Evolutionary conservation across 176 grass and related monocot genomes (phyloP), one percentile per base, ranked within the genome.

Genomic region (Pharus latifolius): DNA sequence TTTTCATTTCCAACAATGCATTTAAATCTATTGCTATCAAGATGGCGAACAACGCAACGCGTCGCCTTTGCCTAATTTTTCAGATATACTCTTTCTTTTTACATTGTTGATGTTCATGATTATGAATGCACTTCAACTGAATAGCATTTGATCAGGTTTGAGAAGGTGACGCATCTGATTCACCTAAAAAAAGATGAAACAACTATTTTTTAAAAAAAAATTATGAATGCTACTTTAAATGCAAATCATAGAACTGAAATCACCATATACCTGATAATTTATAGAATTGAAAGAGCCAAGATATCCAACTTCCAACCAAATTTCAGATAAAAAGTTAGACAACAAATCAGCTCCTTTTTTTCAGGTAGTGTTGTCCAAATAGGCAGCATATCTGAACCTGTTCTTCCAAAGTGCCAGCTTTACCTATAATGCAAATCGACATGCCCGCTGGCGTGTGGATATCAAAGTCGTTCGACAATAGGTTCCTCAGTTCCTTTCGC

Each of bases 361-460:
- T 60, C n/a, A 4, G 69, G 56, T 80, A 75, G 83, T 85, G 83
- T 69, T 85, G 70, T 85, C 83, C 83, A 24, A 80, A n/a, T 85
- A 80, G 76, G 76, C 83, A 75, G 76, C 76, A 80, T 75, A 85
- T 74, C 83, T 80, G 55, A 46, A 41, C 48, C 55, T 63, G 70
- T 62, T 80, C 37, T 69, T 49, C 56, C 55, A 43, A 75, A 75
- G 68, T 80, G 56, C 56, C 22, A 80, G n/a, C 83, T 80, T 80
- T 80, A 80, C 40, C 38, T 74, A n/a, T n/a, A 9, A 80, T 75
- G 62, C 63, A 62, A 60, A 69, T 60, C 30, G 30, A 85, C 53
- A 75, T 70, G 76, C 63, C 63, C 52, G 17, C 38, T 69, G n/a
- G n/a, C n/a, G n/a, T 70, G 56, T 70, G 76, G 63, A 62, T 74